Evolutionary conservation across 192 early-diverging fungal species (phyloP).

Genomic region (Diversispora eburnea): DNA sequence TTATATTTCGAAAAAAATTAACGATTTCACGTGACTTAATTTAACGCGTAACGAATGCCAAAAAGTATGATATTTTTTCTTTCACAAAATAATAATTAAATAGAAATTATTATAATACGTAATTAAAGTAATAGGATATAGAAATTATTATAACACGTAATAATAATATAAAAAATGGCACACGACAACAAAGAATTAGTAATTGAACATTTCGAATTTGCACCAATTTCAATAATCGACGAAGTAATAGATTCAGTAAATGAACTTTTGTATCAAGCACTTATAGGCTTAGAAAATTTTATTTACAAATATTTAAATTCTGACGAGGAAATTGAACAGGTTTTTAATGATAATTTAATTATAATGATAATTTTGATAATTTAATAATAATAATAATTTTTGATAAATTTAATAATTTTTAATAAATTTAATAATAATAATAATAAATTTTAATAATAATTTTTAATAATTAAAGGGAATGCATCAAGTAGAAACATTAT

Average conservation of each 20-base stretch:
- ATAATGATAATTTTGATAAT: background rate
- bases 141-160: too few relatives aligned
- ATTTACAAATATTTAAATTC: slow-evolving; percentile 38
- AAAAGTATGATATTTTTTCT: too few relatives aligned
- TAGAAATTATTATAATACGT: too few relatives aligned
- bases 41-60: too few relatives aligned
- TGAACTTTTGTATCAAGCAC: slow-evolving; percentile 67
- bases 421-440: background rate
- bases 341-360: background rate
- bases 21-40: too few relatives aligned
- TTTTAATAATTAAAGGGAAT: slow-evolving; percentile 48
- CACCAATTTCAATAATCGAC: slow-evolving; percentile 77
- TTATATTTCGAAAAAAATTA: too few relatives aligned
- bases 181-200: slow-evolving; percentile 41
- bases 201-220: slow-evolving; percentile 79
- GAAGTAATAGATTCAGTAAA: slow-evolving; percentile 77
- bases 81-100: too few relatives aligned
- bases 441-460: background rate
- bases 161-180: background rate
- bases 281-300: slow-evolving; percentile 64
- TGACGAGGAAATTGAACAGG: slow-evolving; percentile 8
- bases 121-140: too few relatives aligned
- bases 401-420: background rate
- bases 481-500: slow-evolving; percentile 69
- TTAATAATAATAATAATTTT: background rate